Evolutionary conservation across 441 rosid genomes (phyloP), one percentile per base, ranked within the genome.

Genomic region (Adansonia grandidieri): DNA sequence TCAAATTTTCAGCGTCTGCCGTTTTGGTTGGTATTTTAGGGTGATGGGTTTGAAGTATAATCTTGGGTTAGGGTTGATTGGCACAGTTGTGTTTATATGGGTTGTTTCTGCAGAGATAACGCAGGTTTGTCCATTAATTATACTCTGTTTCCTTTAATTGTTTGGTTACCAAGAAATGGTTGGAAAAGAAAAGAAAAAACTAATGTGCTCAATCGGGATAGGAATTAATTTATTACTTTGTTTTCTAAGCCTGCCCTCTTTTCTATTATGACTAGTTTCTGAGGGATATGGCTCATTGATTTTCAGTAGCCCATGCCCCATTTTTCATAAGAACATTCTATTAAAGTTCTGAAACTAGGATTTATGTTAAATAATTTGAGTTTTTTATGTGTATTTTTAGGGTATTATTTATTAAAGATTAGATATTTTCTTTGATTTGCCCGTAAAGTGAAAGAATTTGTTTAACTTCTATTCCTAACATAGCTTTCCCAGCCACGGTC

Each of bases 91-190:
- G 58, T 74, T 89, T 73, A 84, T 89, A 77, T 91, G 95, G 92
- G 90, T 89, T 66, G 61, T 85, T 44, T 87, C 90, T 32, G 92
- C 95, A 24, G 95, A 91, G 82, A 85, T 89, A 78, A 88, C 92
- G 60, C 95, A 91, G 90, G 92, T 84, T 56, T 24, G 51, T 32
- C 57, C 0, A 13, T 60, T 71, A 54, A 17, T 72, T 37, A 19
- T 10, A 9, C 51, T 40, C 64, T 17, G 24, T 72, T 72, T 32
- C 45, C 15, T 47, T 64, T 54, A 1, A 42, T 72, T 37, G 50
- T 54, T 72, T 72, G 75, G 50, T 53, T 4, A 19, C 19, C 45
- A 8, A 24, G 58, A 32, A 48, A 69, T 20, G 37, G 17, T 22
- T 48, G 42, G 58, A 48, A 48, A 19, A 10, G 32, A 13, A 45